Evolutionary conservation across 352 stramenopile genomes (phyloP), one percentile per base, ranked within the genome.

Genomic region (Phytopythium aichiense): DNA sequence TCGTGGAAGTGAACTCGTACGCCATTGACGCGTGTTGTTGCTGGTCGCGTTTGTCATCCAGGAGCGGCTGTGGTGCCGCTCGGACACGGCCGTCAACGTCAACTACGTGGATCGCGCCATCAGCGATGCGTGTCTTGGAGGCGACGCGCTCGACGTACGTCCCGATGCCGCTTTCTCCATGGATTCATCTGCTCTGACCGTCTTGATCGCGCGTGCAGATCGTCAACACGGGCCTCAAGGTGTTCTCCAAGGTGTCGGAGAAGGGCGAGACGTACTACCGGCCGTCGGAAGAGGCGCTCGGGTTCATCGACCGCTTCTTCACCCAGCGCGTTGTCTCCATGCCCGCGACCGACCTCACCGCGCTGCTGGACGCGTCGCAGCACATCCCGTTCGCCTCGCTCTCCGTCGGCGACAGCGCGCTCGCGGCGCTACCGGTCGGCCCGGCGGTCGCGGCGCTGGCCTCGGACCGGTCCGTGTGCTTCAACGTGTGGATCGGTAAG

Each of bases 171-270:
- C 42, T 28, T 35, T 9, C 12, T 30, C 8, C 22, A 13, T 9
- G 11, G n/a, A 23, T 50, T 4, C 33, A 7, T 5, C 3, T 18
- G 0, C 13, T 56, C 38, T 66, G 23, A 38, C 28, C 31, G 8
- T 50, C 25, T n/a, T 22, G 13, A 23, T 45, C 20, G 38, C 9
- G 31, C 55, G 43, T 60, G 64, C 61, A 97, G 81, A 91, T 98
- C 61, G 84, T 98, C n/a, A 95, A 97, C 67, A 96, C 89, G 49
- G 92, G 92, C 7, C 83, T 97, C 56, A 93, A 94, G 62, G 81
- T 95, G 5, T 97, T 97, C 58, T 84, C 85, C 16, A 96, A 95
- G 54, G 68, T 86, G 35, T 85, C 72, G 2, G 78, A 90, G 31
- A 64, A 71, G 22, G 77, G 79, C 4, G 76, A 92, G 53, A 80